A percentile compares a stretch with the other conserved stretches of the same genome.
Conservation (phyloP, 2,329 filamentous ascomycete genomes). For the Epichloe uncinata region DNA sequence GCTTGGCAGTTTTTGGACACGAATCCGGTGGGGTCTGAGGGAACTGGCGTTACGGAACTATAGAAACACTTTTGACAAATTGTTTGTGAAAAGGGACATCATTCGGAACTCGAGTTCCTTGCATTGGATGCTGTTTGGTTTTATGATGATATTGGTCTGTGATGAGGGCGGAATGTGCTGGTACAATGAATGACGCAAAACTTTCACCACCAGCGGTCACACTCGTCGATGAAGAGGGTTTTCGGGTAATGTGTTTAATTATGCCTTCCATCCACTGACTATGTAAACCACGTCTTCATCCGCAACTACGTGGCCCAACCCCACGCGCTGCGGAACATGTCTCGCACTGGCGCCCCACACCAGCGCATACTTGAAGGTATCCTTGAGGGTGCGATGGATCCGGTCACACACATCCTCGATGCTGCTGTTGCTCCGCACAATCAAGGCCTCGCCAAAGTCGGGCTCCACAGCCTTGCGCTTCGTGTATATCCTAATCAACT, state of each 20-base stretch:
- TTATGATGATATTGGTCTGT: background rate
- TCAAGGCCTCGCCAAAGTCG: slow-evolving; percentile 80
- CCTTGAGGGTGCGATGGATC: slow-evolving; percentile 87
- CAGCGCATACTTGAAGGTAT: slow-evolving; percentile 96
- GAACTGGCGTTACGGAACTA: slow-evolving; percentile 2
- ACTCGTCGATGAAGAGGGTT: background rate
- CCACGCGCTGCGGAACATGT: slow-evolving; percentile 88
- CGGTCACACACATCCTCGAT: slow-evolving; percentile 97
- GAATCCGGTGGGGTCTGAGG: background rate
- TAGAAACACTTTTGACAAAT: background rate
- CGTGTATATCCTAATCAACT: slow-evolving; percentile 85
- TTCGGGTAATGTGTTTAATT: slow-evolving; percentile 7
- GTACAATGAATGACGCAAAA: background rate
- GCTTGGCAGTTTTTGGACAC: background rate
- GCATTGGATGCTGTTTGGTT: background rate
- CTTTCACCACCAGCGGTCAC: background rate
- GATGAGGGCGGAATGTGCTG: background rate
- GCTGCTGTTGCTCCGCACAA: slow-evolving; percentile 74
- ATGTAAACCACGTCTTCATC: slow-evolving; percentile 59
- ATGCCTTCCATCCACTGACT: slow-evolving; percentile 50
- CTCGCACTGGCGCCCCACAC: slow-evolving; percentile 96
- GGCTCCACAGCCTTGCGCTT: slow-evolving; percentile 91
- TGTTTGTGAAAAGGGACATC: background rate
- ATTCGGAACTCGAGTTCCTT: background rate
- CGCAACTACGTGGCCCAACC: slow-evolving; percentile 64